Evolutionary conservation across 139 green algal species (phyloP).

Genomic region (Chlamydomonas sp.): DNA sequence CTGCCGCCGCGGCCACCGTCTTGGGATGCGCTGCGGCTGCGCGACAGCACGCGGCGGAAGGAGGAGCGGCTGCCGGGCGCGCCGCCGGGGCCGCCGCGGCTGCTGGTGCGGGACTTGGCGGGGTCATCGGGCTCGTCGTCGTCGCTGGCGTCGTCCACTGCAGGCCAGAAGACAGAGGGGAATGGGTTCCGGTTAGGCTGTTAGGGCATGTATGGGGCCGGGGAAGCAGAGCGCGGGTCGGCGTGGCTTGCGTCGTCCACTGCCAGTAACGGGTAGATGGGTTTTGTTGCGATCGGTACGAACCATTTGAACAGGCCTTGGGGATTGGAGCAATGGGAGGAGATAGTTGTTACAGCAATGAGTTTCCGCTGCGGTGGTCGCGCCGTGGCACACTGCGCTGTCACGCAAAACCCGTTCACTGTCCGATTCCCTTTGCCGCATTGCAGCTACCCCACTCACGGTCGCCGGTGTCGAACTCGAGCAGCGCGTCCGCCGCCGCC

Average conservation of each 20-base stretch:
- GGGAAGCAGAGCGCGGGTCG: no score
- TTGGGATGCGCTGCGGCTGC: constrained; percentile 7
- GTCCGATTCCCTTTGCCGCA: no score
- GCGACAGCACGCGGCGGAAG: constrained; percentile 16
- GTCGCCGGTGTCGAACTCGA: constrained; percentile 59
- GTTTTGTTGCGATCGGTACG: no score
- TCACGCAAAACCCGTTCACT: no score
- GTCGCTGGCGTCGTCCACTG: constrained; percentile 18
- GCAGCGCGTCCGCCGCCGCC: constrained; percentile 45
- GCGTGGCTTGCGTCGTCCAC: no score
- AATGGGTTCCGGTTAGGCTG: no score
- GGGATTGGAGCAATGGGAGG: no score
- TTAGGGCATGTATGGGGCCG: no score
- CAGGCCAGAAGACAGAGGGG: not conserved
- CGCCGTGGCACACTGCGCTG: not conserved
- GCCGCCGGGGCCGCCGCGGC: not conserved
- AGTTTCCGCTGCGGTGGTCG: no score
- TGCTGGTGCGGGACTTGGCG: not conserved
- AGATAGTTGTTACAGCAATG: no score
- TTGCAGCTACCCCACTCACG: constrained; percentile 16
- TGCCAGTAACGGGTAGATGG: no score
- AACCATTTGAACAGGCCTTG: no score
- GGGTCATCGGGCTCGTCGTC: constrained; percentile 15
- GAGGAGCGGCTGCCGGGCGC: not conserved
- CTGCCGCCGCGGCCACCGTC: constrained; percentile 1